These are phyloP conservation scores for Begonia fuchsioides DNA, from an alignment of 306 rosid species.

Conservation along the genomic window DNA sequence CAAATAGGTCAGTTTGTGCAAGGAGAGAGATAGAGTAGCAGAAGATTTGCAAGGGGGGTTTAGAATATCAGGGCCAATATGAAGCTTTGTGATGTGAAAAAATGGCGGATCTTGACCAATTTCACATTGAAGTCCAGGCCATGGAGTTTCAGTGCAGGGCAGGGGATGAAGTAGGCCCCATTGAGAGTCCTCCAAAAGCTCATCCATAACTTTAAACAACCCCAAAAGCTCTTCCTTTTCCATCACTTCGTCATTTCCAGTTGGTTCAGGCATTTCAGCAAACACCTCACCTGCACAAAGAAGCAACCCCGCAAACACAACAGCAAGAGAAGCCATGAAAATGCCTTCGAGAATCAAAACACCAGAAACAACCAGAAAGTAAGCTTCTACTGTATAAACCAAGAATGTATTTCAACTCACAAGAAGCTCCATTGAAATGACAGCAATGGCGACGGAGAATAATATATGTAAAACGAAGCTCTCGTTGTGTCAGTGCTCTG, in stretches of 20 bases:
- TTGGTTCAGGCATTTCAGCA: constrained; percentile 1
- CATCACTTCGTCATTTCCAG: constrained; percentile 24
- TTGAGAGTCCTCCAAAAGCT: constrained; percentile 44
- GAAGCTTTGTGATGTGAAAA: constrained; percentile 70
- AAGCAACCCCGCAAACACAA: constrained; percentile 36
- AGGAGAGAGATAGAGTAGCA: constrained; percentile 35
- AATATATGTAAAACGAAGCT: too few relatives aligned
- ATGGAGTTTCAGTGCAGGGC: constrained; percentile 65
- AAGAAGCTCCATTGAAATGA: too few relatives aligned
- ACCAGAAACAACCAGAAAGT: too few relatives aligned
- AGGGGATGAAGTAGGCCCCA: constrained; percentile 50
- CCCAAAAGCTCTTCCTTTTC: constrained; percentile 51
- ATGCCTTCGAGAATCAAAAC: background rate
- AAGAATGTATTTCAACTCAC: too few relatives aligned
- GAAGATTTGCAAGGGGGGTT: constrained; percentile 60
- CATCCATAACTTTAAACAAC: constrained; percentile 49
- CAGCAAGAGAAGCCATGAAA: constrained; percentile 39
- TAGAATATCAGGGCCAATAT: constrained; percentile 59
- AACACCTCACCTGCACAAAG: constrained; percentile 21
- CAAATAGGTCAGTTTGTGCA: constrained; percentile 47
- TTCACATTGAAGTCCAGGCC: constrained; percentile 80
- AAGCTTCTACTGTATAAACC: too few relatives aligned
- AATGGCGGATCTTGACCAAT: constrained; percentile 27
- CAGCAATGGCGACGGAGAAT: too few relatives aligned
- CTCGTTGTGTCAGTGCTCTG: too few relatives aligned